Conservation (phyloP, 202 grass and related monocot genomes). For the Dendrocalamus latiflorus region DNA sequence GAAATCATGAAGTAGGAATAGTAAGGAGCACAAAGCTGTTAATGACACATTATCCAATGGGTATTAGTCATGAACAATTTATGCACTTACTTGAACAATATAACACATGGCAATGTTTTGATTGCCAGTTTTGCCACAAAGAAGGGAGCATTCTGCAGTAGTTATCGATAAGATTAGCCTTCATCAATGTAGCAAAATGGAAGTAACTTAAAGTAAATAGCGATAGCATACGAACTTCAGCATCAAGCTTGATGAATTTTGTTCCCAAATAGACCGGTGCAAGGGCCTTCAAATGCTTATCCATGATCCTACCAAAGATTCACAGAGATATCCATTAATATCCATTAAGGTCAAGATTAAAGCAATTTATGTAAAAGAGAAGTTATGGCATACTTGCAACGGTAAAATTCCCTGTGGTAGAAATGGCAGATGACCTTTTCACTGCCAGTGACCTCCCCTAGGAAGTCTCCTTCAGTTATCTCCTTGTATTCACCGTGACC, state of each 20-base stretch:
- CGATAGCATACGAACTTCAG: constrained; percentile 56
- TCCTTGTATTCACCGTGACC: too few species aligned
- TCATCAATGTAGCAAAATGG: background rate
- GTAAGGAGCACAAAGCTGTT: background rate
- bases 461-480: constrained; percentile 94
- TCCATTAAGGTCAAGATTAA: background rate
- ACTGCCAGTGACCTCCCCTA: constrained; percentile 90
- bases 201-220: constrained; percentile 23
- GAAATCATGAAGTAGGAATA: background rate
- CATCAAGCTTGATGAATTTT: too few species aligned
- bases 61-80: background rate
- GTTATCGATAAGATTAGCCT: constrained; percentile 32
- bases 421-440: constrained; percentile 96
- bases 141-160: constrained; percentile 82
- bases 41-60: background rate
- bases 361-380: background rate
- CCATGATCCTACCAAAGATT: constrained; percentile 77
- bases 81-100: constrained; percentile 73
- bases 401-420: constrained; percentile 94
- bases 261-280: constrained; percentile 55
- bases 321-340: background rate
- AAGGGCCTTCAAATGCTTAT: constrained; percentile 94
- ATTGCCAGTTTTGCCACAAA: constrained; percentile 82
- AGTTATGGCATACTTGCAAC: constrained; percentile 77
- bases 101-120: constrained; percentile 78